Conservation (phyloP, 306 rosid genomes). For the Purshia tridentata region DNA sequence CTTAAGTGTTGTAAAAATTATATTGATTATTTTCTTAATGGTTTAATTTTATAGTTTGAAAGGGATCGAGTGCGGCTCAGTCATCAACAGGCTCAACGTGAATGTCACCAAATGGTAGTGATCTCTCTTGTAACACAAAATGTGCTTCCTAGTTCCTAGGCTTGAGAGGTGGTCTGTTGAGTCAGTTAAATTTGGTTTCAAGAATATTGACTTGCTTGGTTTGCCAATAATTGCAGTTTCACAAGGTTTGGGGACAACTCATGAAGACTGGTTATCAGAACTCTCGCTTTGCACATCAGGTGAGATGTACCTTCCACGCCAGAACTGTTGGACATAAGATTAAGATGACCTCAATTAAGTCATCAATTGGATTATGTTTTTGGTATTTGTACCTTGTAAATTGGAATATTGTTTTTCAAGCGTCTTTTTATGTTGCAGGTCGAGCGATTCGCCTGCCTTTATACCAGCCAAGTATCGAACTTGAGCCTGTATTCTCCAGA, state of each 20-base stretch:
- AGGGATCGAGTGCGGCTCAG: conserved; percentile 59
- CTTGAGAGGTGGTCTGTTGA: background rate
- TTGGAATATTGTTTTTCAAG: background rate
- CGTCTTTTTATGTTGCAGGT: conserved; percentile 50
- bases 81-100: conserved; percentile 73
- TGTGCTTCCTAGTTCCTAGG: background rate
- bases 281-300: conserved; percentile 99
- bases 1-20: conserved; percentile 2
- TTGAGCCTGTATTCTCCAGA: conserved; percentile 82
- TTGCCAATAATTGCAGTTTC: conserved; percentile 55
- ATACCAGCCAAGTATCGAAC: conserved; percentile 92
- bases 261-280: conserved; percentile 98
- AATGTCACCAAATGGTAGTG: conserved; percentile 71
- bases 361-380: conserved; percentile 5
- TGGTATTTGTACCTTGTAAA: background rate
- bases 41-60: conserved; percentile 44
- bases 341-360: too few relatives aligned
- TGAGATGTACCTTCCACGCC: conserved; percentile 22
- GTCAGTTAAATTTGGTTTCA: background rate
- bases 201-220: conserved; percentile 14
- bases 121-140: conserved; percentile 9
- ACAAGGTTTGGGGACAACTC: conserved; percentile 93
- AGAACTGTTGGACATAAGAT: too few relatives aligned
- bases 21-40: conserved; percentile 12
- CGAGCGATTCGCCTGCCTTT: conserved; percentile 96